Evolutionary conservation across 768 basidiomycete genomes (phyloP).

Genomic region (Podaxis sp.): DNA sequence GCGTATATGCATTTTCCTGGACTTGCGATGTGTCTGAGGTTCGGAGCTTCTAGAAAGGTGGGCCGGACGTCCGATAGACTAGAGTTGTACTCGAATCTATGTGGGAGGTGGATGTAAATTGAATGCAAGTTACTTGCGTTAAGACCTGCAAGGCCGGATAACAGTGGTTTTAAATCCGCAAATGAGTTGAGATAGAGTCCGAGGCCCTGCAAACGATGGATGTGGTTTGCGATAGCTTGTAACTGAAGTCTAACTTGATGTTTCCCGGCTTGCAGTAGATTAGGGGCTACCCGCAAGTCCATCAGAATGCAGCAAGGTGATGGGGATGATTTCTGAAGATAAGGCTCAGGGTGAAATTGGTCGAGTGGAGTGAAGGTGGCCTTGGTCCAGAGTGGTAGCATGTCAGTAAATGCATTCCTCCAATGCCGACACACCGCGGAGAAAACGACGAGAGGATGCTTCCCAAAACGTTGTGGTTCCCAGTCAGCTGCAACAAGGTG

Average conservation of each 20-base stretch:
- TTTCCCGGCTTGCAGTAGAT: background rate
- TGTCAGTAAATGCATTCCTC: background rate
- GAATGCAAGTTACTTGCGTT: background rate
- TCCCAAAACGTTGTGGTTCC: background rate
- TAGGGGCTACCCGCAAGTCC: background rate
- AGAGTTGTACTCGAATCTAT: background rate
- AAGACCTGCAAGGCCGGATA: background rate
- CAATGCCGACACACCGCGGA: slow-evolving; percentile 25
- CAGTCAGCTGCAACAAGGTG: slow-evolving; percentile 1
- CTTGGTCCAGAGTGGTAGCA: slow-evolving; percentile 29
- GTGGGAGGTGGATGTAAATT: background rate
- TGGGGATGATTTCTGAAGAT: slow-evolving; percentile 29
- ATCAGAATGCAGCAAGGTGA: slow-evolving; percentile 11
- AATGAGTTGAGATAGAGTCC: background rate
- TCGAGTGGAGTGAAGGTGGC: slow-evolving; percentile 20
- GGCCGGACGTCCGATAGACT: background rate
- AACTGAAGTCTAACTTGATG: background rate
- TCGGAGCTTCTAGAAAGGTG: background rate
- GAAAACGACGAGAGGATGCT: slow-evolving; percentile 15
- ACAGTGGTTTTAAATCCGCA: background rate
- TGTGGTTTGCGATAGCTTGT: background rate
- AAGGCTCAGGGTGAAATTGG: slow-evolving; percentile 18
- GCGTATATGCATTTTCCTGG: background rate
- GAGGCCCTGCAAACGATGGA: background rate
- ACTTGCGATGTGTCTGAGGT: background rate